These are phyloP conservation scores for Microcera coccophila DNA, from an alignment of 2,329 filamentous ascomycete species.

Conservation along the genomic window DNA sequence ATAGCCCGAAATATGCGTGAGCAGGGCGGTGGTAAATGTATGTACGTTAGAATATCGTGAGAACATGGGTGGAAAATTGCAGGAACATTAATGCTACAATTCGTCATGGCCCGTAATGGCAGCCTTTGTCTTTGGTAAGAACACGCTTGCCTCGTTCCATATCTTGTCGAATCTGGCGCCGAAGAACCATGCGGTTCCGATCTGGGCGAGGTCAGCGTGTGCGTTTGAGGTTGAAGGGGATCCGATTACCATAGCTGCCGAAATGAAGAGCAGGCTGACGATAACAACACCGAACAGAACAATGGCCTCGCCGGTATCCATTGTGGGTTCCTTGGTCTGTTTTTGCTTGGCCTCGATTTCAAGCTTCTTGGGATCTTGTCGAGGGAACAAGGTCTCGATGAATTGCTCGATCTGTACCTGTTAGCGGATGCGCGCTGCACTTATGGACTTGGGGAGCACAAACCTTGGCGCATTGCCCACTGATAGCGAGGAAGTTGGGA, in stretches of 20 bases:
- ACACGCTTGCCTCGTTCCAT: constrained; percentile 24
- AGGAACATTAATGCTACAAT: constrained; percentile 27
- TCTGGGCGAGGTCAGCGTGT: constrained; percentile 43
- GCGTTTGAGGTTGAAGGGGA: not conserved
- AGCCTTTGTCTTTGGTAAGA: constrained; percentile 24
- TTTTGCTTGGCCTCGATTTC: constrained; percentile 38
- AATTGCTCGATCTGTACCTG: constrained; percentile 77
- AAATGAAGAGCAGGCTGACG: constrained; percentile 65
- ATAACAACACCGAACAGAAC: constrained; percentile 66
- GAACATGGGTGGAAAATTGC: constrained; percentile 18
- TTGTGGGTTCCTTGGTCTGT: constrained; percentile 40
- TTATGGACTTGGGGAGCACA: not conserved
- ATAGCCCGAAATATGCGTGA: constrained; percentile 11
- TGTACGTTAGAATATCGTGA: constrained; percentile 30
- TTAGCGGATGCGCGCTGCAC: too few relatives aligned
- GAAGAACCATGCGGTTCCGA: constrained; percentile 71
- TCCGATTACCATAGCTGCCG: constrained; percentile 69
- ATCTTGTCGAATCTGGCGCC: constrained; percentile 73
- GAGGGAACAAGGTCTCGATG: constrained; percentile 88
- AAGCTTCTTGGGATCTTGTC: constrained; percentile 66
- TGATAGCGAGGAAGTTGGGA: constrained; percentile 88
- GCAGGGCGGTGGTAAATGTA: constrained; percentile 16
- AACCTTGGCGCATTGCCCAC: constrained; percentile 82
- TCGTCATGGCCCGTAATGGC: constrained; percentile 33
- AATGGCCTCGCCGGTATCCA: constrained; percentile 56